Evolutionary conservation across 2,329 filamentous ascomycete genomes (phyloP), one percentile per base, ranked within the genome.

Genomic region (Aciculosporium take): DNA sequence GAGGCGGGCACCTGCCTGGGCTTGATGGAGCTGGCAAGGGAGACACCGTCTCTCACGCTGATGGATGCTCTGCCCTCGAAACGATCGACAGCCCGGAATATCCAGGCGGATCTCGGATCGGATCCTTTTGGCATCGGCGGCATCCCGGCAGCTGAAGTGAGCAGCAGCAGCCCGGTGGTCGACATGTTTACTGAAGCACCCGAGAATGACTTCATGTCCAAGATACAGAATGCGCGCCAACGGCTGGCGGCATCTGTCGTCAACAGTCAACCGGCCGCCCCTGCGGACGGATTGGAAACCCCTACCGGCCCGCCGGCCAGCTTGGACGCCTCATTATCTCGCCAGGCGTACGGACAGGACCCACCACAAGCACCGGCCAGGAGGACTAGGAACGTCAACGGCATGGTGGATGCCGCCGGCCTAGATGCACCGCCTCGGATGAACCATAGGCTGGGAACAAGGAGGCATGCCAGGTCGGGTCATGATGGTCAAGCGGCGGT

Each of bases 401-500:
- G 66, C 4, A 53, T 66, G 17, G 74, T 66, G 17, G 74, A 79
- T 12, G 50, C 70, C 21, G 50, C 70, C 21, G 63, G 68, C 34
- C 52, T 66, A 21, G 79, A 83, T 42, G 69, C 70, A 1, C 74
- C 78, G 2, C 73, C 78, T n/a, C 77, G 72, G 54, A 74, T 80
- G 66, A 74, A 74, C 49, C 72, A 79, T 46, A 64, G 71, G 7
- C 48, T 73, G 23, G 67, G 67, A 13, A 53, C 66, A 3, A 70
- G 67, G 49, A 64, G 49, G 57, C 59, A 53, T 46, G 51, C 34
- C 49, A 65, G 53, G 49, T 61, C 51, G 15, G 46, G 63, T 24
- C 53, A 58, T 39, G 56, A 61, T 29, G 48, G 54, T 38, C 49
- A 49, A 25, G 34, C 52, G 5, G 34, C 52, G 5, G 44, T 51